Conservation (phyloP, 2,329 filamentous ascomycete species). For the Penicillium sp. region DNA sequence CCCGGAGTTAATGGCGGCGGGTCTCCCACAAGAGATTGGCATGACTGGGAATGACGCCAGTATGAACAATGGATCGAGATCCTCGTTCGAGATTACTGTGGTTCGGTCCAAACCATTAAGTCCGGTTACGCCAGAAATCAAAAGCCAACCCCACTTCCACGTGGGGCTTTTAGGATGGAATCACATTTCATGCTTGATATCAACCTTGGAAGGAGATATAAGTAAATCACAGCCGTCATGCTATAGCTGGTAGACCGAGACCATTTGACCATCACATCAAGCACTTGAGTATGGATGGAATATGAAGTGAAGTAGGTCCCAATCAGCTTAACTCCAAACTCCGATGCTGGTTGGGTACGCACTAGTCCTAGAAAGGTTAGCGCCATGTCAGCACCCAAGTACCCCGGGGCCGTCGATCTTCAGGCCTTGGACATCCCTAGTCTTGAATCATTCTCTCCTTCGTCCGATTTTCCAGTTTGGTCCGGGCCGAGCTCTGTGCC, state of each 20-base stretch:
- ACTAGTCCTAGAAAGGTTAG: slow-evolving; percentile 4
- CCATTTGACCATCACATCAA: too few species aligned
- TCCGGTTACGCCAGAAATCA: not conserved
- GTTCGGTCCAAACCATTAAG: not conserved
- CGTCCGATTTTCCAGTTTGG: not conserved
- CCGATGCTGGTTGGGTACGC: not conserved
- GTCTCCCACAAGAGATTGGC: not conserved
- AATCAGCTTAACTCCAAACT: slow-evolving; percentile 8
- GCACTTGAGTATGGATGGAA: not conserved
- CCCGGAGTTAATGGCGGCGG: slow-evolving; percentile 3
- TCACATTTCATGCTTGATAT: too few species aligned
- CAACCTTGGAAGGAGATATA: too few species aligned
- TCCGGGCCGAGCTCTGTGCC: too few species aligned
- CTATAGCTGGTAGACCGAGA: too few species aligned
- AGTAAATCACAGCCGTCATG: too few species aligned
- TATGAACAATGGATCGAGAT: not conserved
- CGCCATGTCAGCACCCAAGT: not conserved
- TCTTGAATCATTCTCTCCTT: not conserved
- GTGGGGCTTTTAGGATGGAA: too few species aligned
- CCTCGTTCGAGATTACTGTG: not conserved
- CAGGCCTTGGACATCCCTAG: too few species aligned
- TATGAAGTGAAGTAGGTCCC: not conserved
- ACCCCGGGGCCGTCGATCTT: not conserved
- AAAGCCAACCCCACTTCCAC: too few species aligned
- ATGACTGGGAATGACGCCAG: not conserved